Percentiles rank a stretch among this genome's conserved stretches.
These are phyloP conservation scores for Clarireedia sp. DNA, from an alignment of 2,329 filamentous ascomycete species.

Conservation along the genomic window DNA sequence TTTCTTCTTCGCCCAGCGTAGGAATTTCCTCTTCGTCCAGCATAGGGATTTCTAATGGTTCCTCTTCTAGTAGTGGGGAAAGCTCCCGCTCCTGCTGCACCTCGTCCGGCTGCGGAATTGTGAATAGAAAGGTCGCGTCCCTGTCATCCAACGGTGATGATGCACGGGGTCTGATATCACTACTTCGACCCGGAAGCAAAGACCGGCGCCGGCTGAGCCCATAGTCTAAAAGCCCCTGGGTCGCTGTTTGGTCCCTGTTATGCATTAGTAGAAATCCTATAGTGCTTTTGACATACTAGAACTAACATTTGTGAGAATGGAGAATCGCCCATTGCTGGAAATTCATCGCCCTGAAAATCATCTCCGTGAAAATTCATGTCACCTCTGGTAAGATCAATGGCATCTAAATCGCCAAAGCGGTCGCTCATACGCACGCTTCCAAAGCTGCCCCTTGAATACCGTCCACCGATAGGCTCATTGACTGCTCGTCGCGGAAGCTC, in stretches of 20 bases:
- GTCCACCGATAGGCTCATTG: constrained; percentile 38
- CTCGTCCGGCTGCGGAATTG: constrained; percentile 25
- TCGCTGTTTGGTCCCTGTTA: constrained; percentile 1
- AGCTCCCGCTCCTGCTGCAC: not conserved
- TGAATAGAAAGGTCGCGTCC: constrained; percentile 28
- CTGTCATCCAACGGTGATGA: constrained; percentile 25
- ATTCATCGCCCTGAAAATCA: constrained; percentile 18
- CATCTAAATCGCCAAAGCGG: constrained; percentile 32
- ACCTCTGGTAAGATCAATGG: constrained; percentile 17
- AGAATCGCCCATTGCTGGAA: constrained; percentile 13
- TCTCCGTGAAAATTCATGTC: constrained; percentile 22
- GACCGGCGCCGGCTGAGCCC: constrained; percentile 12
- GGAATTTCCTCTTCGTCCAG: not conserved
- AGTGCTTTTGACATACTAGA: not conserved
- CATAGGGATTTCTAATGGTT: not conserved
- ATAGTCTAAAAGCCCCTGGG: not conserved
- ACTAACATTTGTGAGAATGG: constrained; percentile 16
- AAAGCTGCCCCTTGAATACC: constrained; percentile 41
- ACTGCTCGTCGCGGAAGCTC: constrained; percentile 49
- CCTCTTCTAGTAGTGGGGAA: not conserved
- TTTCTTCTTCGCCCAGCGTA: not conserved
- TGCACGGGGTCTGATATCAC: constrained; percentile 24
- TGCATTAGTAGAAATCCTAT: not conserved
- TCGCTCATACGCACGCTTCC: constrained; percentile 48
- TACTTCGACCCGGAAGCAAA: constrained; percentile 20